A percentile compares a stretch with the other conserved stretches of the same genome.
These are phyloP conservation scores for Lablab purpureus DNA, from an alignment of 306 rosid genomes.

Conservation along the genomic window DNA sequence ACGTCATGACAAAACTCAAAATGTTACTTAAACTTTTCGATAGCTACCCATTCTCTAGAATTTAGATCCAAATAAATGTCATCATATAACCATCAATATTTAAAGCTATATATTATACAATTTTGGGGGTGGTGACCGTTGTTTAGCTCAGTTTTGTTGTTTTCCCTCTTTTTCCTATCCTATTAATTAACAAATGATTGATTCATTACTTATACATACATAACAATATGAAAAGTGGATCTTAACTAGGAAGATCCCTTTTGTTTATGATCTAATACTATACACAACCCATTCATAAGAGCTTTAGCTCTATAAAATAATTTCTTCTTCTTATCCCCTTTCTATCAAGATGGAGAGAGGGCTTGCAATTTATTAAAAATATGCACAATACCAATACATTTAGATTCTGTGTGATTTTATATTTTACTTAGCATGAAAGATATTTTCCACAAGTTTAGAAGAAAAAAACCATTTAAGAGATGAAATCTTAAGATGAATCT, in stretches of 20 bases:
- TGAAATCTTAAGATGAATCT: background rate
- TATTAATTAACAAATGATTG: background rate
- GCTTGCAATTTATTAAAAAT: background rate
- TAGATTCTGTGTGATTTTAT: too few relatives aligned
- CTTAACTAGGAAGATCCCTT: constrained; percentile 18
- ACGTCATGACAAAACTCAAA: constrained; percentile 22
- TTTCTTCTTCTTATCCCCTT: background rate
- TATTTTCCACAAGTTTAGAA: too few relatives aligned
- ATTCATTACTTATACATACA: background rate
- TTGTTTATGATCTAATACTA: constrained; percentile 9
- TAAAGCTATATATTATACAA: constrained; percentile 17
- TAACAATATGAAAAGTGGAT: background rate
- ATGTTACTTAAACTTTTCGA: constrained; percentile 12
- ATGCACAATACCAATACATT: background rate
- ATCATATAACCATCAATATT: background rate
- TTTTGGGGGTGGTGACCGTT: constrained; percentile 8
- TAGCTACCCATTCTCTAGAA: constrained; percentile 26
- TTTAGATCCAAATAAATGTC: constrained; percentile 40
- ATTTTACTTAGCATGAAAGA: too few relatives aligned
- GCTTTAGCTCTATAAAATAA: background rate
- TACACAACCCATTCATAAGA: constrained; percentile 5
- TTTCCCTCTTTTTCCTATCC: background rate
- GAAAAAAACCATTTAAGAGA: background rate
- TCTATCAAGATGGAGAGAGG: too few relatives aligned
- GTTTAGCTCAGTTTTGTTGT: constrained; percentile 3